Evolutionary conservation across 2,329 filamentous ascomycete species (phyloP).

Genomic region (Penicillium sp.): DNA sequence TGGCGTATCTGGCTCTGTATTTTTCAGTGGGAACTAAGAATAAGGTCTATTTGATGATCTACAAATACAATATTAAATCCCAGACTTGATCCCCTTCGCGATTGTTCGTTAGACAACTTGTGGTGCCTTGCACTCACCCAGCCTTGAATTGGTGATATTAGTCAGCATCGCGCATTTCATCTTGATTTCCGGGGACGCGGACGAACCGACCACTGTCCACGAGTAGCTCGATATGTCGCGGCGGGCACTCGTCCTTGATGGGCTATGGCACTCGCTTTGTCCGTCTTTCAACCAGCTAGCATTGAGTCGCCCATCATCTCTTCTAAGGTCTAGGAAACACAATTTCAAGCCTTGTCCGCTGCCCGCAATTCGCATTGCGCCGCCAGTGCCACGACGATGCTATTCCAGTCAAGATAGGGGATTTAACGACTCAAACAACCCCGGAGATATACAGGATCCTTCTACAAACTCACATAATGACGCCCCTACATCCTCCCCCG

Average conservation of each 20-base stretch:
- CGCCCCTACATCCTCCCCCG: neutral
- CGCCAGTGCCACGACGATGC: slow-evolving; percentile 1
- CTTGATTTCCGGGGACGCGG: slow-evolving; percentile 8
- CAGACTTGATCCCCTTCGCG: neutral
- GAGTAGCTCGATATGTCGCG: slow-evolving; percentile 34
- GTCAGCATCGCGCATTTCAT: neutral
- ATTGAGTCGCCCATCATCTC: slow-evolving; percentile 15
- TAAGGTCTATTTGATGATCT: slow-evolving; percentile 17
- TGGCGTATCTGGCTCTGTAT: slow-evolving; percentile 42
- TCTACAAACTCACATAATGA: neutral
- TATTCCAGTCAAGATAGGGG: slow-evolving; percentile 14
- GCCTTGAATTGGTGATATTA: neutral
- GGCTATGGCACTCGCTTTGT: slow-evolving; percentile 44
- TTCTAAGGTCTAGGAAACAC: slow-evolving; percentile 12
- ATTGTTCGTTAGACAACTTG: slow-evolving; percentile 14
- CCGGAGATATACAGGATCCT: neutral
- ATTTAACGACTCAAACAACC: neutral
- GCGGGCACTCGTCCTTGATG: slow-evolving; percentile 35
- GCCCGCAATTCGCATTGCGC: neutral
- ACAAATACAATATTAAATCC: slow-evolving; percentile 18
- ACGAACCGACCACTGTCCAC: neutral
- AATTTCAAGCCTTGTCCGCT: slow-evolving; percentile 2
- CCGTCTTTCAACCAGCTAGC: slow-evolving; percentile 32
- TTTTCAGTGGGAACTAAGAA: slow-evolving; percentile 31
- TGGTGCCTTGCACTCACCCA: neutral